Evolutionary conservation across 305 asterid species (phyloP).

Genomic region (Fraxinus greggii): DNA sequence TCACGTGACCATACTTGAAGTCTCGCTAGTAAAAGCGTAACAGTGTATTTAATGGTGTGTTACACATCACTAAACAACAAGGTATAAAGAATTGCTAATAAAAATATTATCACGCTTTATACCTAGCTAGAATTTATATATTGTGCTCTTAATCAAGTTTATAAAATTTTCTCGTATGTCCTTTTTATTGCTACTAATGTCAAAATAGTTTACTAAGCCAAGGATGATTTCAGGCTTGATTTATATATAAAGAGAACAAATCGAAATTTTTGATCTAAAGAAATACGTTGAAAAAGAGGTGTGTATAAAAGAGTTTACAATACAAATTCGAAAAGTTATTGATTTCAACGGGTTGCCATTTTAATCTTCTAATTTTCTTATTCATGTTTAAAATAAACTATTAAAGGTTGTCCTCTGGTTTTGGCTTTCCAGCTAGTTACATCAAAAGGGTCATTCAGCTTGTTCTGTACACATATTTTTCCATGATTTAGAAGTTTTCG

Average conservation of each 20-base stretch:
- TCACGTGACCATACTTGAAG: no score
- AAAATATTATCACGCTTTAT: background rate
- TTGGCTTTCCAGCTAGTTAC: constrained; percentile 32
- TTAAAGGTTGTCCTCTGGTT: background rate
- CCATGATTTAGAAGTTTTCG: background rate
- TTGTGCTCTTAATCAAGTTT: background rate
- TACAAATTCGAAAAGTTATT: no score
- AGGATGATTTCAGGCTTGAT: background rate
- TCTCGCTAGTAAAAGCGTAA: no score
- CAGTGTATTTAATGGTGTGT: background rate
- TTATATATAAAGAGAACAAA: no score
- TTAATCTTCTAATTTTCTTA: background rate
- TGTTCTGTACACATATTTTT: background rate
- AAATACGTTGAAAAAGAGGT: background rate
- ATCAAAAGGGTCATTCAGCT: constrained; percentile 22
- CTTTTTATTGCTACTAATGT: background rate
- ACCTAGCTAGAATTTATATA: background rate
- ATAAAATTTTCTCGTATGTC: background rate
- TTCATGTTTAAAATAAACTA: no score
- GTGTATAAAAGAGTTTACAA: background rate
- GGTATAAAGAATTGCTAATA: background rate
- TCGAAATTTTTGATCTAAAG: no score
- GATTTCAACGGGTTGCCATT: background rate
- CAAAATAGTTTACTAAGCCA: background rate
- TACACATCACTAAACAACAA: background rate